phyloP scores from a whole-genome alignment of 768 basidiomycete species.

The Chlorophyllum brunneum region DNA sequence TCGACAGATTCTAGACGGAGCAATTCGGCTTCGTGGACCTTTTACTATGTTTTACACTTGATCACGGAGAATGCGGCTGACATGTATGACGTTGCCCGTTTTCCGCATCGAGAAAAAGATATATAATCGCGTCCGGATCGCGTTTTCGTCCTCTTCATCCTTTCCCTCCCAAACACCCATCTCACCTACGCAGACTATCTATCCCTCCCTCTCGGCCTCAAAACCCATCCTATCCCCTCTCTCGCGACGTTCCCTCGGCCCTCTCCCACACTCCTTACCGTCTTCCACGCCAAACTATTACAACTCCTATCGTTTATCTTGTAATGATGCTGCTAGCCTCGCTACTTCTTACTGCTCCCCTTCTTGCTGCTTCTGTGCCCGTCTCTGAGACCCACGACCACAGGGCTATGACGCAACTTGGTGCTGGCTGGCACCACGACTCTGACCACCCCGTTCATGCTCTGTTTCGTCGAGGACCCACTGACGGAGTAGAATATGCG shows the following conservation, averaged over 20 bases:
- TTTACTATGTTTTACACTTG: too few species aligned
- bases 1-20: too few species aligned
- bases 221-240: constrained; percentile 3
- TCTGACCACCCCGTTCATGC: constrained; percentile 54
- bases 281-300: not conserved
- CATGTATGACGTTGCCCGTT: too few species aligned
- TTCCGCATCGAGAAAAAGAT: not conserved
- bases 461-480: constrained; percentile 56
- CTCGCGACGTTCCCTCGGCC: constrained; percentile 19
- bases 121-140: not conserved
- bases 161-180: not conserved
- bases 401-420: constrained; percentile 25
- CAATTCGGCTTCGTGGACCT: too few species aligned
- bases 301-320: not conserved
- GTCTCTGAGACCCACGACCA: constrained; percentile 21
- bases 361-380: constrained; percentile 11
- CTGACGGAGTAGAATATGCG: constrained; percentile 49
- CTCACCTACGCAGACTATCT: not conserved
- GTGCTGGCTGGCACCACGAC: constrained; percentile 57
- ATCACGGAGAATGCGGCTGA: not conserved
- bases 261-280: constrained; percentile 16
- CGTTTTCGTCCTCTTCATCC: not conserved
- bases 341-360: constrained; percentile 4
- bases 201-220: constrained; percentile 1
- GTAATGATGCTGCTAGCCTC: constrained; percentile 11